Evolutionary conservation across 495 filamentous ascomycete species (phyloP).

Genomic region (Xanthoparmelia taractica): DNA sequence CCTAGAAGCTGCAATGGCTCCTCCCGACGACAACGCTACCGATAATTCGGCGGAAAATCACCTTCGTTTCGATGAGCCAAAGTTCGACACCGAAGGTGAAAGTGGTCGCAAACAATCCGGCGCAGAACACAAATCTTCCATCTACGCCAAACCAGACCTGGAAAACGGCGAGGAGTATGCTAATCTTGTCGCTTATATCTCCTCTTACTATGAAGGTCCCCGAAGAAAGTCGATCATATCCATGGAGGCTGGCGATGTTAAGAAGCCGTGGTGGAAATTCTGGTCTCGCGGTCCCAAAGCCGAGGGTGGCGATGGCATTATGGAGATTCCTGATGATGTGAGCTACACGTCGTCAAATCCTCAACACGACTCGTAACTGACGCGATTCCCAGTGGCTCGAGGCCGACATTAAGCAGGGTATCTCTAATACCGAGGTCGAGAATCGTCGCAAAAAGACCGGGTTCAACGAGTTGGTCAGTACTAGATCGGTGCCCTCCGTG

Average conservation of each 20-base stretch:
- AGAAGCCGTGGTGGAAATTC: conserved; percentile 53
- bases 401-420: conserved; percentile 59
- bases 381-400: conserved; percentile 47
- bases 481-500: background rate
- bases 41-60: conserved; percentile 20
- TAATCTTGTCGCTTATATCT: conserved; percentile 57
- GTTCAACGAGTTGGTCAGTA: conserved; percentile 57
- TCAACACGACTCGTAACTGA: background rate
- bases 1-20: conserved; percentile 23
- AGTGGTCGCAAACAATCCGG: conserved; percentile 18
- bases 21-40: conserved; percentile 20
- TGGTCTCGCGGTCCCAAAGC: conserved; percentile 35
- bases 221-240: conserved; percentile 42
- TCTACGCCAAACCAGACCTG: conserved; percentile 26
- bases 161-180: conserved; percentile 43
- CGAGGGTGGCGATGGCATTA: conserved; percentile 34
- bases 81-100: conserved; percentile 20
- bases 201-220: conserved; percentile 52
- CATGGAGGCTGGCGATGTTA: conserved; percentile 45
- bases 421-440: conserved; percentile 52
- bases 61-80: conserved; percentile 24
- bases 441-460: conserved; percentile 57
- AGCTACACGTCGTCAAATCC: background rate
- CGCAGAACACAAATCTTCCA: conserved; percentile 20
- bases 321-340: conserved; percentile 54